Conservation (phyloP, 306 rosid genomes). For the Sphenostylis stenocarpa region DNA sequence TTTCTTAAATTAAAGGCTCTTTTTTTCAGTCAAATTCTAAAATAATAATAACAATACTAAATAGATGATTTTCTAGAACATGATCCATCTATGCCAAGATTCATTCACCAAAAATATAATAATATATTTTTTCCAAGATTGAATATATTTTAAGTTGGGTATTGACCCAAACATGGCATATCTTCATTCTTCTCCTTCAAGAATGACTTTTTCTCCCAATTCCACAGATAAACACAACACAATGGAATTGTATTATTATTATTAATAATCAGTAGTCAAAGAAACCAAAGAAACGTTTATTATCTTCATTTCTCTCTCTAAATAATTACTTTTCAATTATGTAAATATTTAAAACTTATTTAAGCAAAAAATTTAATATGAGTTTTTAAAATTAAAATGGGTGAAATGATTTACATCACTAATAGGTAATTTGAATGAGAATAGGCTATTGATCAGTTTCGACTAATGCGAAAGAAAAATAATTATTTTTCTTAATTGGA, state of each 20-base stretch:
- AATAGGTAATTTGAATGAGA: too few relatives aligned
- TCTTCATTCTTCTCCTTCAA: neutral
- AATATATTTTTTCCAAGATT: neutral
- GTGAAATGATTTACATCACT: too few relatives aligned
- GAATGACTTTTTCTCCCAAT: conserved; percentile 4
- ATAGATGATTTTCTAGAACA: conserved; percentile 43
- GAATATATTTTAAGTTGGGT: neutral
- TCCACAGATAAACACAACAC: neutral
- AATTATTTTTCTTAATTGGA: neutral
- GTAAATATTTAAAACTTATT: too few relatives aligned
- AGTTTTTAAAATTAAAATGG: too few relatives aligned
- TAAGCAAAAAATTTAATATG: too few relatives aligned
- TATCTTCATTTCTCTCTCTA: neutral
- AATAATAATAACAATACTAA: neutral
- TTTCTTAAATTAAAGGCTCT: neutral
- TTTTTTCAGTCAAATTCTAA: conserved; percentile 28
- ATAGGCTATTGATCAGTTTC: too few relatives aligned
- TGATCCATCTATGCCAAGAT: neutral
- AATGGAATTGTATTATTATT: neutral
- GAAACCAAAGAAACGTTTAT: neutral
- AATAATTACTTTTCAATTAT: neutral
- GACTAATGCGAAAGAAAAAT: neutral
- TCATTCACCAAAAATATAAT: neutral
- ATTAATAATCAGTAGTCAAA: neutral
- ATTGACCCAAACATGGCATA: too few relatives aligned